Percentiles rank a stretch among this genome's conserved stretches.
Evolutionary conservation across 1,284 basidiomycete genomes (phyloP).

Genomic region (Tetrapyrgos nigripes): DNA sequence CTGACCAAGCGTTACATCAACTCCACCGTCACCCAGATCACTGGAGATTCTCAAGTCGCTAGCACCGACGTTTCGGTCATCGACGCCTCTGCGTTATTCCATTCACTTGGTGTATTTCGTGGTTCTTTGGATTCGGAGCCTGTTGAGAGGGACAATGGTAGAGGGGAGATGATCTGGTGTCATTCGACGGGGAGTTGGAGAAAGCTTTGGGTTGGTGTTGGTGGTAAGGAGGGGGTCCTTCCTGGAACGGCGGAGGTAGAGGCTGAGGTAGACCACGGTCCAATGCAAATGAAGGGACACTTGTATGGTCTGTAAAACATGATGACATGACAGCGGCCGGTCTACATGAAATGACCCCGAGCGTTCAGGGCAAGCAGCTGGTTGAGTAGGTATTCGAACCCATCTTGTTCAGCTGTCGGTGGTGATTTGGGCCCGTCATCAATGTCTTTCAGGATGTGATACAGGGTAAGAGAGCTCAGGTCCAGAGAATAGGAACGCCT

Average conservation of each 20-base stretch:
- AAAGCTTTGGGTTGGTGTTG: conserved; percentile 38
- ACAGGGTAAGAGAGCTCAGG: too few relatives aligned
- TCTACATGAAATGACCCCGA: too few relatives aligned
- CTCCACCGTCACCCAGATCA: too few relatives aligned
- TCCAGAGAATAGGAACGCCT: too few relatives aligned
- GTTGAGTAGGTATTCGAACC: too few relatives aligned
- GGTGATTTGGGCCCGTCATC: too few relatives aligned
- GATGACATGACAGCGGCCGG: too few relatives aligned
- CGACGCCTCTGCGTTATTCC: conserved; percentile 30
- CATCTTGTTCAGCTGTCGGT: too few relatives aligned
- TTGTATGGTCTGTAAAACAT: neutral
- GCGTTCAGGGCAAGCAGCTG: too few relatives aligned
- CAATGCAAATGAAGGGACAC: neutral
- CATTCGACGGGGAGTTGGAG: conserved; percentile 44
- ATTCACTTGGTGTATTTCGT: conserved; percentile 32
- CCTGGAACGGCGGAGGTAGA: neutral
- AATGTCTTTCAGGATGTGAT: too few relatives aligned
- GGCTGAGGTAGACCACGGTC: neutral
- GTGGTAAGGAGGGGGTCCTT: neutral
- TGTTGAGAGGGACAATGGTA: neutral
- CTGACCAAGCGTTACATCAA: too few relatives aligned
- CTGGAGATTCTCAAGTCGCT: conserved; percentile 25
- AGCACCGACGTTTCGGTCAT: neutral
- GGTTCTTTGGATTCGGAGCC: conserved; percentile 2
- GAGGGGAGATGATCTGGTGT: conserved; percentile 32